Base-by-base conservation (phyloP, 2,329 filamentous ascomycete species). In the Talaromyces sp. region DNA sequence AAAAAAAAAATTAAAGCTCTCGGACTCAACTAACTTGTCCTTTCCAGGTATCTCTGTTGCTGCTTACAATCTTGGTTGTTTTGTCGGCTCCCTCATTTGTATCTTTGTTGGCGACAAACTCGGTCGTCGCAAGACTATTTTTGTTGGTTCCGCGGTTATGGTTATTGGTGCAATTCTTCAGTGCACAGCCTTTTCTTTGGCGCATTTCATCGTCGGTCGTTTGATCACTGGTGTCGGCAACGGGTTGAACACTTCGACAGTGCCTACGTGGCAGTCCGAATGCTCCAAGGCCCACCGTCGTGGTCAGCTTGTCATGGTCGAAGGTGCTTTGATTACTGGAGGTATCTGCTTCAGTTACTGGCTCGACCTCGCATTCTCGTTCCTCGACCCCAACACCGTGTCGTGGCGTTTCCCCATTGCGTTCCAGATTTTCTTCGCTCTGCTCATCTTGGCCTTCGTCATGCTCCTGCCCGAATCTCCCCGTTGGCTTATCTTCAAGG, bases 401-500 rank as follows among this genome's bases (percentile, higher is more conserved):
- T 71, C 79, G 22, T 85, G 83, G 83, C 76, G 83, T 55, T 82
- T 85, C 63, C 83, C 83, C 0, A 78, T 85, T 57, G 81, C 80
- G 8, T 83, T 86, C 69, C 84, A 86, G 70, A 84, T 84, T 64
- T 67, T 84, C 36, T 82, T 86, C 58, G 82, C 83, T 0, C 61
- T 82, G 2, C 73, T 85, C 39, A 83, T 85, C 28, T 73, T 82
- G 55, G 68, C 63, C 19, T 76, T 80, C 53, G 78, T 84, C 42
- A 73, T 81, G 59, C 75, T 76, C 15, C 74, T 85, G 1, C 84
- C 84, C 11, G 84, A 87, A 66, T 84, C 82, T 0, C 84, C 84
- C 10, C 78, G 84, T 58, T 86, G 83, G 81, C 75, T 87, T 7
- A 80, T 86, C 28, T 70, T 85, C 55, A 83, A 84, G 68, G 83